Conservation (phyloP, 257 asterid genomes). For the Solanum verrucosum region DNA sequence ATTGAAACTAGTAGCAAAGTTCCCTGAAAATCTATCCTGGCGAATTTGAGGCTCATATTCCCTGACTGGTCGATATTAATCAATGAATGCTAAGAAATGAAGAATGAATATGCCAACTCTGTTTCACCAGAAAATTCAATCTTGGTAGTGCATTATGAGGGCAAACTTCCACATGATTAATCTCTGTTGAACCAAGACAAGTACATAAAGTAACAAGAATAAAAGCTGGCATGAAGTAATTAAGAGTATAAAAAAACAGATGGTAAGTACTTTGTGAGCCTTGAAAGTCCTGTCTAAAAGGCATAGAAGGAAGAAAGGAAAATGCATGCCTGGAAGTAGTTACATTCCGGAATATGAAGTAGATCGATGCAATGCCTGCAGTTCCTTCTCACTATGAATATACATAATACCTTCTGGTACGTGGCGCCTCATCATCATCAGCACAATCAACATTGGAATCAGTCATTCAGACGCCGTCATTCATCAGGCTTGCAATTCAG, state of each 20-base stretch:
- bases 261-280: background rate
- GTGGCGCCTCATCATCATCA: background rate
- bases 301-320: background rate
- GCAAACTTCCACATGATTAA: background rate
- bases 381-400: background rate
- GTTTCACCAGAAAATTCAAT: background rate
- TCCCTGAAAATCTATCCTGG: too few relatives aligned
- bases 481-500: background rate
- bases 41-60: background rate
- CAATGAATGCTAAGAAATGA: background rate
- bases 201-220: background rate
- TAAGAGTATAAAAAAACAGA: background rate
- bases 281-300: background rate
- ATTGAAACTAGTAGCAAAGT: too few relatives aligned
- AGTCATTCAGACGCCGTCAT: background rate
- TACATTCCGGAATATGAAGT: background rate
- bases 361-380: background rate
- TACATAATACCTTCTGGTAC: background rate
- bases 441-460: background rate
- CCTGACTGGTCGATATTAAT: background rate
- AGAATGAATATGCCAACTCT: background rate
- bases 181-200: background rate
- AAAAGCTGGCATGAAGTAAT: background rate
- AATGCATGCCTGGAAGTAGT: background rate
- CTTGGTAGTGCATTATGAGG: background rate